A percentile compares a stretch with the other conserved stretches of the same genome.
Conservation (phyloP, 108 stramenopile genomes). For the Cyclotella atomus region DNA sequence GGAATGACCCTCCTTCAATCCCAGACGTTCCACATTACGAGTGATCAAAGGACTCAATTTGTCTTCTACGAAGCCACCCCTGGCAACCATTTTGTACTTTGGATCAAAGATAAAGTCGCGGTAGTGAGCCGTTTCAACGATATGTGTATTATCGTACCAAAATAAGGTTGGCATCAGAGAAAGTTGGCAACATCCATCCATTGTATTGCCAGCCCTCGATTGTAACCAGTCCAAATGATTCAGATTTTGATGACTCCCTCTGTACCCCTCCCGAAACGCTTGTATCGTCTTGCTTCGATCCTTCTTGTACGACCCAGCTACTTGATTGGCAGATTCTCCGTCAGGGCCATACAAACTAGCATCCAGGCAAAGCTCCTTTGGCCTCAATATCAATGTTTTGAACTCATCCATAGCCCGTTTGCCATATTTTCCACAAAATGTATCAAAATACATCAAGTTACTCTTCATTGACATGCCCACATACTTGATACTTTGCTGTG, state of each 20-base stretch:
- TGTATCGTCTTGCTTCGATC: conserved; percentile 51
- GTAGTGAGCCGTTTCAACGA: conserved; percentile 77
- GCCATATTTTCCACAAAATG: conserved; percentile 76
- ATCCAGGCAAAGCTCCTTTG: conserved; percentile 62
- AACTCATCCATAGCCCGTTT: conserved; percentile 58
- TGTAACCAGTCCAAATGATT: conserved; percentile 56
- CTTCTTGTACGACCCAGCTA: conserved; percentile 39
- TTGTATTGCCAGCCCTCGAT: neutral
- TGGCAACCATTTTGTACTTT: conserved; percentile 72
- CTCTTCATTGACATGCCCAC: conserved; percentile 81
- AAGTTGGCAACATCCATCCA: conserved; percentile 55
- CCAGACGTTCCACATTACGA: conserved; percentile 70
- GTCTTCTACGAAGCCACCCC: conserved; percentile 90
- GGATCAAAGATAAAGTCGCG: conserved; percentile 85
- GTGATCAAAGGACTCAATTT: conserved; percentile 72
- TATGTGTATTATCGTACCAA: conserved; percentile 92
- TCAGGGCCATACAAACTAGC: conserved; percentile 63
- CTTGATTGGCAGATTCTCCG: conserved; percentile 45
- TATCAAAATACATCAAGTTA: conserved; percentile 77
- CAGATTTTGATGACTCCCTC: conserved; percentile 47
- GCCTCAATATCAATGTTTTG: conserved; percentile 56
- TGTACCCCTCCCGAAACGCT: conserved; percentile 55
- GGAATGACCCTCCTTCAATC: conserved; percentile 65
- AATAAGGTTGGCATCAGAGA: conserved; percentile 82
- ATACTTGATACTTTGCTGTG: conserved; percentile 68